phyloP scores from a whole-genome alignment of 108 stramenopile species.

The Cafeteria roenbergensis region DNA sequence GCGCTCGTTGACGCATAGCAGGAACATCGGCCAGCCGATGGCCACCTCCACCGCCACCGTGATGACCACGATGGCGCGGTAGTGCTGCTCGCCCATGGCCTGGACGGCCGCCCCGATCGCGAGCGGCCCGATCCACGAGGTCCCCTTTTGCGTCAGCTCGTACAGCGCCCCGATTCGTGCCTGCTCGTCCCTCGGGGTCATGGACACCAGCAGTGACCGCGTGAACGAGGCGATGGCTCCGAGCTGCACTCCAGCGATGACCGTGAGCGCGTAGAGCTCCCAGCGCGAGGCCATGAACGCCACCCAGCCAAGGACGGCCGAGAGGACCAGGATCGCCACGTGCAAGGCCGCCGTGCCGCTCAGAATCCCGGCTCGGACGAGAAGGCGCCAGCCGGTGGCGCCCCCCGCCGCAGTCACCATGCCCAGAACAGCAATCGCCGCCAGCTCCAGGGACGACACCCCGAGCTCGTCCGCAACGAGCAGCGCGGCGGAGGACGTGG shows the following conservation, averaged over 20 bases:
- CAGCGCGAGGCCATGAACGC: not conserved
- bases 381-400: not conserved
- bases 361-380: not conserved
- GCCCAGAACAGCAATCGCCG: not conserved
- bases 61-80: not conserved
- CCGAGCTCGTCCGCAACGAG: not conserved
- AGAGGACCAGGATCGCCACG: not conserved
- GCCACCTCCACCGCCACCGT: not conserved
- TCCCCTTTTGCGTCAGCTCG: conserved; percentile 7
- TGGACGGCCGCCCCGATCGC: not conserved
- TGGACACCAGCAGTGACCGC: not conserved
- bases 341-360: not conserved
- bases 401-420: not conserved
- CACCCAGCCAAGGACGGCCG: not conserved
- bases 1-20: too few species aligned
- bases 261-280: not conserved
- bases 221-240: conserved; percentile 1
- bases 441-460: not conserved
- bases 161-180: not conserved
- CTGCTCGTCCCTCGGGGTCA: not conserved
- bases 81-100: not conserved
- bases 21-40: not conserved
- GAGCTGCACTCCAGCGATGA: not conserved
- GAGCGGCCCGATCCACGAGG: conserved; percentile 4
- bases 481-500: not conserved